Conservation (phyloP, 805 yeast genomes). For the Candida morakotiae region DNA sequence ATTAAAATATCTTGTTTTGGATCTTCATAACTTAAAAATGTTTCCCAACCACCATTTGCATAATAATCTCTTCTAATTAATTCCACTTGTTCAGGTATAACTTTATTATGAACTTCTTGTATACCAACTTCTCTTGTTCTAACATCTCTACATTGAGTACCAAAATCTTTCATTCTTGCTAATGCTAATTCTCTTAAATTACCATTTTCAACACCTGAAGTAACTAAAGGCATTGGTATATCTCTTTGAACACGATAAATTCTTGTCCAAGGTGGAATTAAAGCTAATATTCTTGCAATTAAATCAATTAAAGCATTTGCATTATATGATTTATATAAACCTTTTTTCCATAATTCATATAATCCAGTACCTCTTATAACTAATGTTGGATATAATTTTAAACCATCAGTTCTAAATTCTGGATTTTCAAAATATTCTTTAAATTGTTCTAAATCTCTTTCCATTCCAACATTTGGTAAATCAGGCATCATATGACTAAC, state of each 20-base stretch:
- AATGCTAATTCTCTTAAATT: constrained; percentile 91
- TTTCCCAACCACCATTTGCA: constrained; percentile 99
- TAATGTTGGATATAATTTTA: constrained; percentile 91
- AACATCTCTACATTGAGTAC: constrained; percentile 92
- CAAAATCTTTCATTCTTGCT: constrained; percentile 97
- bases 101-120: constrained; percentile 96
- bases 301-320: constrained; percentile 92
- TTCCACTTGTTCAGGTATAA: constrained; percentile 96
- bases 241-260: constrained; percentile 98
- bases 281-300: constrained; percentile 91
- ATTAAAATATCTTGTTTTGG: constrained; percentile 94
- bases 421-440: constrained; percentile 96
- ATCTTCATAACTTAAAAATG: constrained; percentile 92
- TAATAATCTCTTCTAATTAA: constrained; percentile 91
- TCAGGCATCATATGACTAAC: constrained; percentile 99
- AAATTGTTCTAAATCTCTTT: constrained; percentile 93
- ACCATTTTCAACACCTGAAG: constrained; percentile 97
- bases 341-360: constrained; percentile 96
- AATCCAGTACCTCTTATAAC: constrained; percentile 97
- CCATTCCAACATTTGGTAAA: constrained; percentile 98
- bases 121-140: constrained; percentile 98
- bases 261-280: constrained; percentile 99
- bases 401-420: constrained; percentile 93
- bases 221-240: constrained; percentile 97
- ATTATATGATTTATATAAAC: constrained; percentile 88